Evolutionary conservation across 768 basidiomycete genomes (phyloP), one percentile per base, ranked within the genome.

Genomic region (Suillus paluster): DNA sequence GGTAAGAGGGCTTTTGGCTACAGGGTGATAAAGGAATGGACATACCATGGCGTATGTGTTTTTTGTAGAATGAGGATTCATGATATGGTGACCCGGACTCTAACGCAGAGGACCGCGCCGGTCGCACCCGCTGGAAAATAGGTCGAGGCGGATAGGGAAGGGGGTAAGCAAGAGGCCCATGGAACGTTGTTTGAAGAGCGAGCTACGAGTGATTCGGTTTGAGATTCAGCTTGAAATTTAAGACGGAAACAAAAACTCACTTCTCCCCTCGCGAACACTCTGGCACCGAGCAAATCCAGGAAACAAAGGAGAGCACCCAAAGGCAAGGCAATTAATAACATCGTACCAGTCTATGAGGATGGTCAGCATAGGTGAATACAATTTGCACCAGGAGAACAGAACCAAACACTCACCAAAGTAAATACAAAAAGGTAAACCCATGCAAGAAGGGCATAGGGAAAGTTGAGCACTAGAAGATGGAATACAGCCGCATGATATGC

Each of bases 341-440:
- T 91, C 27, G 92, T 94, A 12, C 92, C 92, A 1, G 87, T 83
- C 91, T 94, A 66, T 60, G 65, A 25, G 30, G 52, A 30, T 1
- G 46, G 60, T 68, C 42, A 74, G 67, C 65, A 60, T 64, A 59
- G 59, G 44, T 45, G 65, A 63, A 30, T 57, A 58, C 62, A 56
- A 38, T n/a, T 30, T 33, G 19, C 10, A 33, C 27, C 42, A 30
- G 19, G 39, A 7, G 25, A 49, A 48, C 45, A 6, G 44, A 39
- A 23, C 8, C 10, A 21, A 55, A n/a, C 44, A 80, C 88, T 67
- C 67, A 92, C 92, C 74, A 94, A 75, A 0, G 92, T 94, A 68
- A 93, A 90, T 12, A 91, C 86, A 67, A 94, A 92, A 17, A 91
- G 78, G 70, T 86, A 93, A 11, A 92, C 70, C 87, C 89, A 93